These are phyloP conservation scores for Paxillus rubicundulus DNA, from an alignment of 768 basidiomycete genomes.

Conservation along the genomic window DNA sequence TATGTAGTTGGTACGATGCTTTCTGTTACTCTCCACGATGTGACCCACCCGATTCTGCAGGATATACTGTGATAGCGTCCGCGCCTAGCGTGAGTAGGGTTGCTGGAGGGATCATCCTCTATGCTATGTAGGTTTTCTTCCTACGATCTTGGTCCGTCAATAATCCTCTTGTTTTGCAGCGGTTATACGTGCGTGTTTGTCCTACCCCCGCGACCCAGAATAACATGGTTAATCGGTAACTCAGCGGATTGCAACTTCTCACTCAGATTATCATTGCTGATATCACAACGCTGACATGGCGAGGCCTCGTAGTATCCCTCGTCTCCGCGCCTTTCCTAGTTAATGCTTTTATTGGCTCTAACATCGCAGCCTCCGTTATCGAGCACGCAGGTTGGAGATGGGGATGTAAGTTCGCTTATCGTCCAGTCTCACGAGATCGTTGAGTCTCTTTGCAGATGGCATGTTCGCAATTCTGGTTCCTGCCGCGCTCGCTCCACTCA, in stretches of 20 bases:
- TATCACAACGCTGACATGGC: constrained; percentile 56
- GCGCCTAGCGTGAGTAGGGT: constrained; percentile 44
- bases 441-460: constrained; percentile 36
- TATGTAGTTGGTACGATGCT: constrained; percentile 52
- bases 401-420: constrained; percentile 51
- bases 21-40: not conserved
- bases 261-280: constrained; percentile 65
- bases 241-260: constrained; percentile 58
- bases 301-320: constrained; percentile 48
- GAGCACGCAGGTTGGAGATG: constrained; percentile 60
- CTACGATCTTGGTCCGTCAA: constrained; percentile 11
- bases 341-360: constrained; percentile 66
- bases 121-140: constrained; percentile 44
- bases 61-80: constrained; percentile 54
- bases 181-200: constrained; percentile 52
- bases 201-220: not conserved
- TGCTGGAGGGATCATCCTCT: constrained; percentile 55
- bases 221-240: not conserved
- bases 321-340: constrained; percentile 54
- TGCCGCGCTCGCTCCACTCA: constrained; percentile 47
- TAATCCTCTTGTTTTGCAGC: constrained; percentile 33
- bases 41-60: constrained; percentile 17
- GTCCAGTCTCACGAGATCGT: not conserved
- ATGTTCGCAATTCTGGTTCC: constrained; percentile 61
- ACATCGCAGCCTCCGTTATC: constrained; percentile 47